Evolutionary conservation across 2,329 filamentous ascomycete species (phyloP).

Genomic region (Diatrype stigma): DNA sequence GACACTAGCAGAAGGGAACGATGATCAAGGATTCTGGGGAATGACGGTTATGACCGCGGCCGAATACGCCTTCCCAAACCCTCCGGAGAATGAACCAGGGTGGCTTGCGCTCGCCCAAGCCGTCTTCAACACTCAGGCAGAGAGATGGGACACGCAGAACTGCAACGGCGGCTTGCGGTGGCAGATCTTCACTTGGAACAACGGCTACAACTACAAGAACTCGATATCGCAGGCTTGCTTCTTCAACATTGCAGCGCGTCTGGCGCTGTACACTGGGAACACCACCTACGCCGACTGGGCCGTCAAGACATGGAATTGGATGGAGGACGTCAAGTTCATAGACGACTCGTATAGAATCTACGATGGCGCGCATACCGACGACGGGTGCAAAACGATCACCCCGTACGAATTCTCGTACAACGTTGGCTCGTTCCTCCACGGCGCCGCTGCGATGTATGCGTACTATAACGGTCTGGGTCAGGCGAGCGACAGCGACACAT

Average conservation of each 20-base stretch:
- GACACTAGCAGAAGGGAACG: conserved; percentile 65
- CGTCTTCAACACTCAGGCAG: conserved; percentile 75
- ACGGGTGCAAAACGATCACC: conserved; percentile 55
- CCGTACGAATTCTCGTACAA: conserved; percentile 69
- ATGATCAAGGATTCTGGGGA: conserved; percentile 73
- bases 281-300: conserved; percentile 76
- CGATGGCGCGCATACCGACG: conserved; percentile 55
- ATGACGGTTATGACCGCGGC: conserved; percentile 67
- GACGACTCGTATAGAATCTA: conserved; percentile 56
- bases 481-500: conserved; percentile 37
- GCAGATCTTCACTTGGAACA: conserved; percentile 83
- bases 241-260: conserved; percentile 60
- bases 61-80: conserved; percentile 63
- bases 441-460: conserved; percentile 67
- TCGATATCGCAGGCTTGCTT: conserved; percentile 60
- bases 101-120: conserved; percentile 73
- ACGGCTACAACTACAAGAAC: conserved; percentile 75
- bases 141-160: conserved; percentile 64
- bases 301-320: conserved; percentile 68
- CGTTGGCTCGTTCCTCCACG: conserved; percentile 60
- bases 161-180: conserved; percentile 77
- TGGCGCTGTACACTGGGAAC: conserved; percentile 75
- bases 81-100: conserved; percentile 51
- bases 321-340: conserved; percentile 52
- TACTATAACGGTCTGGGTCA: conserved; percentile 35